Evolutionary conservation across 805 yeast genomes (phyloP), one percentile per base, ranked within the genome.

Genomic region (Starmerella sirachaensis): DNA sequence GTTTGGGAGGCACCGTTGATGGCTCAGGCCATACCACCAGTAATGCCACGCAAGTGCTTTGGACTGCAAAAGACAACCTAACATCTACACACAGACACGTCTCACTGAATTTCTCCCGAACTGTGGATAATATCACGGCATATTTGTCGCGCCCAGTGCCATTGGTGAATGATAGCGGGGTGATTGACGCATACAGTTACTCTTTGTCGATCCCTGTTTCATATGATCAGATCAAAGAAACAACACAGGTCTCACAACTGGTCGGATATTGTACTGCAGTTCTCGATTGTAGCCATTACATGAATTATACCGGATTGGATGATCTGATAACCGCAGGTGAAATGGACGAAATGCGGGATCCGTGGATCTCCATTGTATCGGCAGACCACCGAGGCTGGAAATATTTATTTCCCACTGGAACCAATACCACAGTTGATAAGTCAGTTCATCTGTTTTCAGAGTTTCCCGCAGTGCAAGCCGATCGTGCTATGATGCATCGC

Each of bases 181-280:
- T 19, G 9, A 33, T 40, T 18, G 18, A 26, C 10, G 41, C 43
- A 1, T 42, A 42, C 39, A 34, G 43, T 25, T 36, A 29, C 31
- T 39, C 49, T 1, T 14, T 37, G 12, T 38, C 42, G 1, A 13
- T 29, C 5, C 49, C 49, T 2, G 23, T 45, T 7, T 17, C 31
- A 9, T 18, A 29, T 12, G 18, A 29, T 10, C 16, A 30, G 2
- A 27, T 45, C 12, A 11, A 16, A 4, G 40, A 34, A 13, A 22
- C 30, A 10, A 36, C 37, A 0, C 46, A 40, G 18, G 35, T 35
- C 1, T 31, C 43, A 20, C 31, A 31, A 11, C 26, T 40, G 5
- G 27, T 48, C 2, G 52, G 50, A 12, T 48, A 43, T 34, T 44
- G 45, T 20, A 43, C 49, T 2, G 42, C 42, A 2, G 44, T 46